These are phyloP conservation scores for Yarrowia bubula DNA, from an alignment of 805 yeast species.

Conservation along the genomic window DNA sequence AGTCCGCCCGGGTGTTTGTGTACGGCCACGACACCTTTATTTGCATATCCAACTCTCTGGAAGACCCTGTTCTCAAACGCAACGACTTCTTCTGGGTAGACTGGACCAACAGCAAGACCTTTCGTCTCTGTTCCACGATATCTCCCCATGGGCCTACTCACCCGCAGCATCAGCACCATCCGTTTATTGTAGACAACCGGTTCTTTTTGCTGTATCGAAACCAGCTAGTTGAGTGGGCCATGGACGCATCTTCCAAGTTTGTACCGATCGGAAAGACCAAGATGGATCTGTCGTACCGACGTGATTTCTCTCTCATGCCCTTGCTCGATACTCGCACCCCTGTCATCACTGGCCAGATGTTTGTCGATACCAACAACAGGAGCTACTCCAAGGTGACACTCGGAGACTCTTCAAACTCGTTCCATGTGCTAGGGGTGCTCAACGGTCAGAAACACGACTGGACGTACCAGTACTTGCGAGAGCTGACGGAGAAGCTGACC, in stretches of 20 bases:
- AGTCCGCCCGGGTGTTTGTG: conserved; percentile 11
- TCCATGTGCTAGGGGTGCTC: conserved; percentile 7
- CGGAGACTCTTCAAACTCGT: conserved; percentile 5
- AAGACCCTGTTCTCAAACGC: neutral
- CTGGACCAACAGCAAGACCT: conserved; percentile 1
- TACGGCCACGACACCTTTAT: conserved; percentile 13
- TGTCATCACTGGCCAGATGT: conserved; percentile 11
- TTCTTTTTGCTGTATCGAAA: conserved; percentile 16
- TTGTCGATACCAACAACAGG: conserved; percentile 4
- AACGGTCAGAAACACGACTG: conserved; percentile 9
- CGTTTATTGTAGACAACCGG: conserved; percentile 6
- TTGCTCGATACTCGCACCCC: neutral
- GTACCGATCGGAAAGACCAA: conserved; percentile 1
- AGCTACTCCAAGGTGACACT: conserved; percentile 16
- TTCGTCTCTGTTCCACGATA: conserved; percentile 7
- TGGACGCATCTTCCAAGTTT: neutral
- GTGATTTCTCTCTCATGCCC: conserved; percentile 9
- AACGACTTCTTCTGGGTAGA: conserved; percentile 23
- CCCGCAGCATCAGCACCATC: conserved; percentile 13
- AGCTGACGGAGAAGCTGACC: conserved; percentile 7
- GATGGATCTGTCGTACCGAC: conserved; percentile 8
- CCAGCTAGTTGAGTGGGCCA: conserved; percentile 21
- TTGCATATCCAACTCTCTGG: conserved; percentile 8
- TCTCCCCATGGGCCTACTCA: conserved; percentile 13
- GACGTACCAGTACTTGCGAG: conserved; percentile 7